Evolutionary conservation across 2,329 filamentous ascomycete species (phyloP).

Genomic region (Cladosporium oxysporum): DNA sequence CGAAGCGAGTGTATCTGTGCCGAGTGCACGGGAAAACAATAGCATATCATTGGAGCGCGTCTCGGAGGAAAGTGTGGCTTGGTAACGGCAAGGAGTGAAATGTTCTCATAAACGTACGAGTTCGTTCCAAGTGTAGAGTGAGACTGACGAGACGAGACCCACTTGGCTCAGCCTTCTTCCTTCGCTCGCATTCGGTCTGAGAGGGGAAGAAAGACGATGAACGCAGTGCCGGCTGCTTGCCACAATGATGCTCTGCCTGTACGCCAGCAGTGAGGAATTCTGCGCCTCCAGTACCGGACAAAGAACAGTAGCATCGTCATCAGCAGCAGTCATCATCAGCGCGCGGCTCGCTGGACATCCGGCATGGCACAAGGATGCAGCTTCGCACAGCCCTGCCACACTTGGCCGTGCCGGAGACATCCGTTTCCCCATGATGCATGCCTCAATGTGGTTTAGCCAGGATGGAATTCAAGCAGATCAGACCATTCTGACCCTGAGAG

Average conservation of each 20-base stretch:
- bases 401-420: background rate
- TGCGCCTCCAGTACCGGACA: background rate
- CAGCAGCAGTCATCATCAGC: background rate
- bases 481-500: background rate
- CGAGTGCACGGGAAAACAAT: background rate
- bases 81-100: background rate
- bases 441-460: background rate
- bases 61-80: background rate
- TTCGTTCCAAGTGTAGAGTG: background rate
- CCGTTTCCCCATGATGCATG: background rate
- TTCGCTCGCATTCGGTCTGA: background rate
- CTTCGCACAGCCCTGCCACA: background rate
- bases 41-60: background rate
- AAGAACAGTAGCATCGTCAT: background rate
- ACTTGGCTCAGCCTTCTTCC: conserved; percentile 7
- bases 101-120: conserved; percentile 8
- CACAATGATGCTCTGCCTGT: background rate
- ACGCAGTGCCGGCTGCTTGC: background rate
- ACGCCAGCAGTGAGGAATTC: background rate
- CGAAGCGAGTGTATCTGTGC: background rate
- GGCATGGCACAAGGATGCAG: background rate
- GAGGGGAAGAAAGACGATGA: background rate
- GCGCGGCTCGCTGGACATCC: background rate
- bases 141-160: conserved; percentile 4
- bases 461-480: background rate